phyloP scores from a whole-genome alignment of 1,284 basidiomycete genomes.

The Cryptococcus hybrid region DNA sequence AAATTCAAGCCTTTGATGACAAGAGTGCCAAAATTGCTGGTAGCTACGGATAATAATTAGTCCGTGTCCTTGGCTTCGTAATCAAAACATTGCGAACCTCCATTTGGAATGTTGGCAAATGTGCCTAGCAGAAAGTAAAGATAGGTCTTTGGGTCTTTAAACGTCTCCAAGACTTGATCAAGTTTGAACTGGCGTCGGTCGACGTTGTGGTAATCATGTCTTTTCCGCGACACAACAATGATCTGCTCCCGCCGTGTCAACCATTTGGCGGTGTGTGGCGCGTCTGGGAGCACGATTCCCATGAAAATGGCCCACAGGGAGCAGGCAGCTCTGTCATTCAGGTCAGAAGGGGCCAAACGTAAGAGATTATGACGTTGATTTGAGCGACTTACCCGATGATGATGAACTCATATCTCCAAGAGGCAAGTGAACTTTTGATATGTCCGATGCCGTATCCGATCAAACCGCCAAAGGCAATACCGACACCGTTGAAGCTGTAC shows the following conservation, averaged over 20 bases:
- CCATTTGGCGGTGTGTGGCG: slow-evolving; percentile 30
- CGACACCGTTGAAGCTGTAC: slow-evolving; percentile 39
- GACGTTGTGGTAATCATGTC: slow-evolving; percentile 48
- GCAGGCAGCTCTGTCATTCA: slow-evolving; percentile 22
- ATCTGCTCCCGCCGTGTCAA: slow-evolving; percentile 44
- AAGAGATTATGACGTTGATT: neutral
- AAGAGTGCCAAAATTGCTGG: slow-evolving; percentile 30
- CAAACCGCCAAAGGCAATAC: slow-evolving; percentile 32
- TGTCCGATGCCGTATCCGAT: slow-evolving; percentile 40
- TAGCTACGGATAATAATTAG: neutral
- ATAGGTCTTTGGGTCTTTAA: slow-evolving; percentile 45
- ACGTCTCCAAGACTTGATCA: slow-evolving; percentile 46
- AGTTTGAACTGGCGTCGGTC: slow-evolving; percentile 47
- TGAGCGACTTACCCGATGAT: slow-evolving; percentile 29
- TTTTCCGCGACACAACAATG: slow-evolving; percentile 46
- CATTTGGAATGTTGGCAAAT: slow-evolving; percentile 43
- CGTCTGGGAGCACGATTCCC: slow-evolving; percentile 36
- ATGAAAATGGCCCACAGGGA: slow-evolving; percentile 35
- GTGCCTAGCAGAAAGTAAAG: slow-evolving; percentile 42
- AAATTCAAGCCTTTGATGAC: slow-evolving; percentile 35
- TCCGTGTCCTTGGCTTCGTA: neutral
- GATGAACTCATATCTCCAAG: slow-evolving; percentile 48
- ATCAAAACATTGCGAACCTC: slow-evolving; percentile 7
- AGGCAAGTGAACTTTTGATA: slow-evolving; percentile 33
- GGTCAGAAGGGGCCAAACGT: neutral